Percentiles rank a stretch among this genome's conserved stretches.
These are phyloP conservation scores for Allomyces javanicus DNA, from an alignment of 192 early-diverging fungal genomes.

Conservation along the genomic window DNA sequence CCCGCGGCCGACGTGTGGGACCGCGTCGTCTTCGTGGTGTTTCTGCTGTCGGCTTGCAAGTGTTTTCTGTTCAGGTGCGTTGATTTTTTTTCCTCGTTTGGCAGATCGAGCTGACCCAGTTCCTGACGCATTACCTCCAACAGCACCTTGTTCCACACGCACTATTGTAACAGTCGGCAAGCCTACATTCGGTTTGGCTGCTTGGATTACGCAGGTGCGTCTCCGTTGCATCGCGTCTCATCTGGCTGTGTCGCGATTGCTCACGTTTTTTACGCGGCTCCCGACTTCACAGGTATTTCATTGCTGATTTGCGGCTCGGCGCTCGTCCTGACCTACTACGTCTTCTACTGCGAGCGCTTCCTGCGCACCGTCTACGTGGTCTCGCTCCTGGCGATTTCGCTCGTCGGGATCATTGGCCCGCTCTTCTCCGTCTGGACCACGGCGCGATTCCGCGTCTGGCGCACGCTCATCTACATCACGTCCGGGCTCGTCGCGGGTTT, in stretches of 20 bases:
- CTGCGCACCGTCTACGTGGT: conserved; percentile 22
- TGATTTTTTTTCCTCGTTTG: conserved; percentile 20
- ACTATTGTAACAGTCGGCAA: conserved; percentile 38
- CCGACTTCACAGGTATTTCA: conserved; percentile 20
- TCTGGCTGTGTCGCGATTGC: no score
- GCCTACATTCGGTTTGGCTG: conserved; percentile 10
- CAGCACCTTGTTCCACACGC: not conserved
- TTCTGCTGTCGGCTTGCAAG: conserved; percentile 25
- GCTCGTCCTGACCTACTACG: conserved; percentile 32
- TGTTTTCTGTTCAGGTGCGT: not conserved
- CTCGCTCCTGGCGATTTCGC: conserved; percentile 23
- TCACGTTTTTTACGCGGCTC: no score
- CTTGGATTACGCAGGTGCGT: not conserved
- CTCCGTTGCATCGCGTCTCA: not conserved
- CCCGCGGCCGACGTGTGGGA: conserved; percentile 14
- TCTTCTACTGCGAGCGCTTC: conserved; percentile 26
- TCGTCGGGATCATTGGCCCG: conserved; percentile 24
- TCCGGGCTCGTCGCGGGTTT: conserved; percentile 27
- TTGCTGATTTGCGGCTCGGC: conserved; percentile 36
- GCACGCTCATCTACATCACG: conserved; percentile 29
- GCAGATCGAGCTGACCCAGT: conserved; percentile 27
- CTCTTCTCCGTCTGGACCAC: conserved; percentile 34
- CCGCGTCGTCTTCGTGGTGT: conserved; percentile 25
- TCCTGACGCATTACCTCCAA: not conserved
- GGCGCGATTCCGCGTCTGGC: conserved; percentile 20